phyloP scores from a whole-genome alignment of 371 early-diverging fungal genomes.

The Lichtheimia ornata region DNA sequence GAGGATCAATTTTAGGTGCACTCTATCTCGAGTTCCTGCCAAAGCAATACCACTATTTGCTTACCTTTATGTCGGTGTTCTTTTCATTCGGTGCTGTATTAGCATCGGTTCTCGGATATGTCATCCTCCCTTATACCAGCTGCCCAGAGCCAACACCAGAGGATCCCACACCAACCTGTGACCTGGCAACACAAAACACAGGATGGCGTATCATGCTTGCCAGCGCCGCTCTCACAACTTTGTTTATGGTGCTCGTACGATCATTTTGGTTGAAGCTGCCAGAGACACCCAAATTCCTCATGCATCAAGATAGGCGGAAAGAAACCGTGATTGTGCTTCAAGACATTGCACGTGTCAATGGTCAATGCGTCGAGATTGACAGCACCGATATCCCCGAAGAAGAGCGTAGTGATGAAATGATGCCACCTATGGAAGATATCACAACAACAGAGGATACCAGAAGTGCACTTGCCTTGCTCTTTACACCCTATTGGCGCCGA shows the following conservation, averaged over 20 bases:
- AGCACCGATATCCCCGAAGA: slow-evolving; percentile 26
- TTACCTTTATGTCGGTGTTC: slow-evolving; percentile 85
- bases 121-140: slow-evolving; percentile 66
- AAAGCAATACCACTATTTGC: slow-evolving; percentile 70
- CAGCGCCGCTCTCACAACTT: slow-evolving; percentile 56
- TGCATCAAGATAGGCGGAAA: slow-evolving; percentile 64
- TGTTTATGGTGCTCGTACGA: slow-evolving; percentile 72
- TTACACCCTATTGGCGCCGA: slow-evolving; percentile 51
- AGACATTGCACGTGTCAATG: slow-evolving; percentile 76
- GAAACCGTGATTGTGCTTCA: slow-evolving; percentile 76
- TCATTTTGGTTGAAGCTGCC: slow-evolving; percentile 67
- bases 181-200: slow-evolving; percentile 58
- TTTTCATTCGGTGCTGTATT: slow-evolving; percentile 86
- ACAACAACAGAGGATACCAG: neutral
- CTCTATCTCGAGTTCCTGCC: slow-evolving; percentile 86
- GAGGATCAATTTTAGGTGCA: slow-evolving; percentile 53
- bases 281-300: slow-evolving; percentile 81
- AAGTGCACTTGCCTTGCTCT: slow-evolving; percentile 26
- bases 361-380: slow-evolving; percentile 35
- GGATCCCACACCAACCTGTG: slow-evolving; percentile 38
- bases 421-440: slow-evolving; percentile 2
- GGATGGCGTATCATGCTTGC: slow-evolving; percentile 81
- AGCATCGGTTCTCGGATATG: slow-evolving; percentile 66
- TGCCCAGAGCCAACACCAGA: slow-evolving; percentile 55
- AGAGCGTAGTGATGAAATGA: neutral